Evolutionary conservation across 2,329 filamentous ascomycete genomes (phyloP).

Genomic region (Ophiocordyceps sinensis): DNA sequence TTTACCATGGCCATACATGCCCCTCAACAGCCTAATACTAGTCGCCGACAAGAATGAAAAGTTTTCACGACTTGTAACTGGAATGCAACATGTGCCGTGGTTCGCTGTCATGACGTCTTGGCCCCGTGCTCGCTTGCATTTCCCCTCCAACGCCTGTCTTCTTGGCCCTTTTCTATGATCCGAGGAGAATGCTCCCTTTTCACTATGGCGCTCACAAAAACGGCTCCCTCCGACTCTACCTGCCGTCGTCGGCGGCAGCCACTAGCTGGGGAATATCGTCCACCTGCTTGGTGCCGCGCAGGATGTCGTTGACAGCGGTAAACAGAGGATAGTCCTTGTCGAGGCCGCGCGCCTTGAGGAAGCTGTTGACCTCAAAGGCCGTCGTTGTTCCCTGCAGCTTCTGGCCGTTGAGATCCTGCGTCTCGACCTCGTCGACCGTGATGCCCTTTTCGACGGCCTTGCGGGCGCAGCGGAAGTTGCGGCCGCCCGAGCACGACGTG

Average conservation of each 20-base stretch:
- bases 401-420: slow-evolving; percentile 84
- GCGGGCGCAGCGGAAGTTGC: slow-evolving; percentile 90
- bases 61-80: too few relatives aligned
- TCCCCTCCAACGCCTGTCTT: too few relatives aligned
- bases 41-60: too few relatives aligned
- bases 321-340: slow-evolving; percentile 85
- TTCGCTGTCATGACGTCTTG: too few relatives aligned
- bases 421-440: slow-evolving; percentile 76
- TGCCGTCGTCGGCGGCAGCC: slow-evolving; percentile 7
- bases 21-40: too few relatives aligned
- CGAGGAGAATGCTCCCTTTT: neutral
- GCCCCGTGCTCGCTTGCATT: too few relatives aligned
- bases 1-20: too few relatives aligned
- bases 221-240: neutral
- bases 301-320: slow-evolving; percentile 70
- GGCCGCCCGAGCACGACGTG: slow-evolving; percentile 79
- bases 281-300: slow-evolving; percentile 61
- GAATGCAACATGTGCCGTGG: too few relatives aligned
- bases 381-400: slow-evolving; percentile 92
- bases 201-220: neutral
- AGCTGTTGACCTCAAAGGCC: slow-evolving; percentile 79
- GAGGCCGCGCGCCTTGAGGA: slow-evolving; percentile 62
- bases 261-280: slow-evolving; percentile 68
- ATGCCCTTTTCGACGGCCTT: slow-evolving; percentile 68
- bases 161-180: too few relatives aligned